A percentile compares a stretch with the other conserved stretches of the same genome.
These are phyloP conservation scores for Arthonia radiata DNA, from an alignment of 495 filamentous ascomycete genomes.

Conservation along the genomic window DNA sequence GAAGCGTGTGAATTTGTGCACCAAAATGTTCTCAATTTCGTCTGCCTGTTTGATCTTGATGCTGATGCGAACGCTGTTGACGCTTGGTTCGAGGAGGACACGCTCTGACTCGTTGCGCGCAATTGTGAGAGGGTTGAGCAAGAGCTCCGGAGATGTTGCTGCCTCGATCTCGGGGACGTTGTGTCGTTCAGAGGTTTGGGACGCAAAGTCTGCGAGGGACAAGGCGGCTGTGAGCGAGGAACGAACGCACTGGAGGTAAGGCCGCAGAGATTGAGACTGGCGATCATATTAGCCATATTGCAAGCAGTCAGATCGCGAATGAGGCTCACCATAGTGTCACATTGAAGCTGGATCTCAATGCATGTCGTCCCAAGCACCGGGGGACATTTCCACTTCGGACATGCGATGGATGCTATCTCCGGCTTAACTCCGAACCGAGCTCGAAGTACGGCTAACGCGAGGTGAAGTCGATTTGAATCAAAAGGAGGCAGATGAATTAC, in stretches of 20 bases:
- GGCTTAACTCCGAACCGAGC: no score
- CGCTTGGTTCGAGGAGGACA: constrained; percentile 77
- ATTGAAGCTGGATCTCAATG: no score
- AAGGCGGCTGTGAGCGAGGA: constrained; percentile 84
- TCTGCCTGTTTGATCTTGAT: constrained; percentile 98
- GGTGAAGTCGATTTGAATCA: no score
- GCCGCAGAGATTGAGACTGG: constrained; percentile 91
- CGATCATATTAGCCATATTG: no score
- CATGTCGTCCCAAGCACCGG: no score
- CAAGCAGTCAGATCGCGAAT: no score
- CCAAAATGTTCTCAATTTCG: constrained; percentile 90
- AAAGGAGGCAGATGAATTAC: no score
- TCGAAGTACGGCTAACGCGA: no score
- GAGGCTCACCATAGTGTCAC: no score
- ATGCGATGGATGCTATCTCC: no score
- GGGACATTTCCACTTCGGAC: no score
- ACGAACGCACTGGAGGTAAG: constrained; percentile 90
- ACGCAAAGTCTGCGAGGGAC: constrained; percentile 90
- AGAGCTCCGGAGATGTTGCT: constrained; percentile 67
- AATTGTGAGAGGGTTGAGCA: constrained; percentile 75
- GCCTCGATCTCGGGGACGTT: constrained; percentile 97
- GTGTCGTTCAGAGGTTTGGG: constrained; percentile 82
- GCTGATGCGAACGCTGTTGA: constrained; percentile 86
- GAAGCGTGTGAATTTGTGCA: constrained; percentile 95
- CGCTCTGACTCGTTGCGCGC: constrained; percentile 87